Percentiles rank a stretch among this genome's conserved stretches.
Conservation (phyloP, 495 filamentous ascomycete species). For the Hamigera avellanea region DNA sequence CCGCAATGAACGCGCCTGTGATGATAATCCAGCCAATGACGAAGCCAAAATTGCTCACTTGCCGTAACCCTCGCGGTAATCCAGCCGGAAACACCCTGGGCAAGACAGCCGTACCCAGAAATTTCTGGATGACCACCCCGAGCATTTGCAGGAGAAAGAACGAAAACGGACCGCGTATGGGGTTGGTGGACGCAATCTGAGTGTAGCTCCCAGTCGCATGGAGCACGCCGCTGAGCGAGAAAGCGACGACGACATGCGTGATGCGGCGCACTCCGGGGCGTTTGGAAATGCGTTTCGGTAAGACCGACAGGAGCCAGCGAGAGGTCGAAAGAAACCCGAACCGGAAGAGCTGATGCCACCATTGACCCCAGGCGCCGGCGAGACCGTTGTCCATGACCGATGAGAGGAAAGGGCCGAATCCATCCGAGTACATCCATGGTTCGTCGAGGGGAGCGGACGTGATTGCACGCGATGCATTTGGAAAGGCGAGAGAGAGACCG, state of each 20-base stretch:
- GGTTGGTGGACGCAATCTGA: slow-evolving; percentile 31
- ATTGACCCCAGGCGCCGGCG: slow-evolving; percentile 65
- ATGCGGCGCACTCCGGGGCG: slow-evolving; percentile 10
- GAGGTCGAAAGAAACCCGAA: slow-evolving; percentile 52
- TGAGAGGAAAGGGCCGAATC: slow-evolving; percentile 44
- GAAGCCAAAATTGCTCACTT: slow-evolving; percentile 40
- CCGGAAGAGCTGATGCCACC: slow-evolving; percentile 87
- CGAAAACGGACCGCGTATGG: slow-evolving; percentile 27
- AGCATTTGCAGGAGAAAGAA: slow-evolving; percentile 49
- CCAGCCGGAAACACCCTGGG: slow-evolving; percentile 12
- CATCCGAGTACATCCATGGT: slow-evolving; percentile 54
- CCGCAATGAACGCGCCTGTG: slow-evolving; percentile 40
- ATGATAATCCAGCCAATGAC: slow-evolving; percentile 44
- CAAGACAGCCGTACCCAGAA: slow-evolving; percentile 13
- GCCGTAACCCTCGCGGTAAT: slow-evolving; percentile 26
- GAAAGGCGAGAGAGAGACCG: slow-evolving; percentile 37
- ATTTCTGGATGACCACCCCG: slow-evolving; percentile 41
- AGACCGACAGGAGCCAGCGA: slow-evolving; percentile 32
- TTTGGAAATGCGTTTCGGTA: slow-evolving; percentile 13
- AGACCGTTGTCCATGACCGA: slow-evolving; percentile 54
- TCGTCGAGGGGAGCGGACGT: slow-evolving; percentile 37
- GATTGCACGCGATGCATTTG: slow-evolving; percentile 19
- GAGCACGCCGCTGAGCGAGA: slow-evolving; percentile 46
- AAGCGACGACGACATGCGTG: slow-evolving; percentile 35
- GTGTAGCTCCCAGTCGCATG: slow-evolving; percentile 49